A percentile compares a stretch with the other conserved stretches of the same genome.
These are phyloP conservation scores for Thermoascus crustaceus DNA, from an alignment of 2,329 filamentous ascomycete species.

Conservation along the genomic window DNA sequence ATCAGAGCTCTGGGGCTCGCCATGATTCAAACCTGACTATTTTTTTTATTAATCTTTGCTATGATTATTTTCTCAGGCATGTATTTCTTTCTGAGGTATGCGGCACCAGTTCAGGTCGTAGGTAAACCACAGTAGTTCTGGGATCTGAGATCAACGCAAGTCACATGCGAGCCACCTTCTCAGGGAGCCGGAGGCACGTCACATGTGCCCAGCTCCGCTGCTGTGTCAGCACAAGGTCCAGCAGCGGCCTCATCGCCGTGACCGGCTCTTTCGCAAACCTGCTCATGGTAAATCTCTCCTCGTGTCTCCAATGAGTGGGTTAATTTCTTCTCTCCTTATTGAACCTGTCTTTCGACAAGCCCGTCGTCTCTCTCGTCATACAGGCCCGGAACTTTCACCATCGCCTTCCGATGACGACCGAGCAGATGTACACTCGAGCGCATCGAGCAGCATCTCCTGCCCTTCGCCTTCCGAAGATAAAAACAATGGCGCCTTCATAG, in stretches of 20 bases:
- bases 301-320: conserved; percentile 36
- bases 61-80: too few relatives aligned
- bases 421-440: not conserved
- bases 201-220: conserved; percentile 4
- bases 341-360: conserved; percentile 38
- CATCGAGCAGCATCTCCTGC: not conserved
- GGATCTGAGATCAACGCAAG: conserved; percentile 1
- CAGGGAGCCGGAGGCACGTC: not conserved
- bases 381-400: conserved; percentile 7
- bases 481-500: not conserved
- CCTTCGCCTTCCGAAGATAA: not conserved
- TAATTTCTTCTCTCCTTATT: conserved; percentile 35
- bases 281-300: conserved; percentile 12
- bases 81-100: too few relatives aligned
- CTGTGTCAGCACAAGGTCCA: conserved; percentile 1
- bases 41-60: too few relatives aligned
- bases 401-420: conserved; percentile 16
- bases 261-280: conserved; percentile 1
- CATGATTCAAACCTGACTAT: too few relatives aligned
- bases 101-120: too few relatives aligned
- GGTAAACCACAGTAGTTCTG: too few relatives aligned
- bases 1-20: too few relatives aligned
- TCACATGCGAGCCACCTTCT: not conserved
- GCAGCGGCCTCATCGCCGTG: conserved; percentile 8
- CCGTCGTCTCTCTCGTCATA: conserved; percentile 28